Base-by-base conservation (phyloP, 2,329 filamentous ascomycete genomes). In the Magnaporthiopsis rhizophila region DNA sequence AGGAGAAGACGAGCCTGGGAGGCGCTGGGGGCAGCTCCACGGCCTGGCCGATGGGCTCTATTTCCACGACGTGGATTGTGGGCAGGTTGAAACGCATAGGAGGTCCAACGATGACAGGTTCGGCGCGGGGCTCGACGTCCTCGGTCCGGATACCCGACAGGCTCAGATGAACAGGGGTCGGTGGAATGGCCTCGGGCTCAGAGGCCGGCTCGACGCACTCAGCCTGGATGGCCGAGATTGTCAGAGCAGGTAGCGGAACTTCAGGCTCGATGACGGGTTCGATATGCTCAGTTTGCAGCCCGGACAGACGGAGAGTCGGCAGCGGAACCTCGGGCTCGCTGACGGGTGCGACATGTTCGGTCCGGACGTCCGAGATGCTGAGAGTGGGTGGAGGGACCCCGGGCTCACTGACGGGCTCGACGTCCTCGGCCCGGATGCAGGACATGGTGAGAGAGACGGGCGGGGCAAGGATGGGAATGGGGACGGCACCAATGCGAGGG, bases 101-200 rank as follows among this genome's bases (percentile, higher is more conserved):
- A 28, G 63, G 62, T 7, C 72, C 68, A 28, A 66, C 65, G 1
- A 66, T 53, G 62, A 72, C 73, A 4, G 74, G 65, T 64, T 80
- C 80, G 53, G 74, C 71, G 5, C 69, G 58, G 2, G 80, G 80
- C 69, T 81, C 77, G 26, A 83, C 73, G 61, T 74, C 68, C 68
- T 83, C 76, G 2, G 74, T 72, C 50, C 79, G 75, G 24, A 85
- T 78, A 0, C 66, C 68, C 1, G 82, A 83, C 12, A 62, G 15
- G 26, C 45, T 58, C 28, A 65, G 62, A 15, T 65, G 59, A 59
- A 63, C 67, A 62, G 63, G 65, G 64, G 65, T 62, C 26, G 64
- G 76, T 72, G 1, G 68, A 67, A 4, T 66, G 18, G 11, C 62
- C 59, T 63, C 13, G 3, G 75, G 73, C 61, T 71, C 62, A 62